These are phyloP conservation scores for Syzygium aqueum DNA, from an alignment of 345 rosid species.

Conservation along the genomic window DNA sequence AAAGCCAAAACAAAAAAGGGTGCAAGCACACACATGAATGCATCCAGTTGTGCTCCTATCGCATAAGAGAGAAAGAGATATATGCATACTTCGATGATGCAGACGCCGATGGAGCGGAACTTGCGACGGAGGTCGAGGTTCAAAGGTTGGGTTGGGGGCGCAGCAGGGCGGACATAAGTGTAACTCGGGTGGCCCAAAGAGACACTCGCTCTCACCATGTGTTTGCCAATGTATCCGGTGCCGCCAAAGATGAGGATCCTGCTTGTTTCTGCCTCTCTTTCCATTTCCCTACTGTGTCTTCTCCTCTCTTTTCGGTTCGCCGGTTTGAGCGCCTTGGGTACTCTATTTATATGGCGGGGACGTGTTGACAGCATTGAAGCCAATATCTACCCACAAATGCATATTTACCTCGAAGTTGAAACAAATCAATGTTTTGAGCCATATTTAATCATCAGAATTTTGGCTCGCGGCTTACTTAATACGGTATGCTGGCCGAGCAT, in stretches of 20 bases:
- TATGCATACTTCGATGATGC: not conserved
- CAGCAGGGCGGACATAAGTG: not conserved
- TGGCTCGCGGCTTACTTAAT: no score
- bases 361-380: no score
- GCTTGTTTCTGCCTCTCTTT: not conserved
- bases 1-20: not conserved
- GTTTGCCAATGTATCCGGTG: constrained; percentile 26
- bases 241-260: constrained; percentile 21
- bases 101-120: not conserved
- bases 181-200: constrained; percentile 7
- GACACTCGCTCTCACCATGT: constrained; percentile 22
- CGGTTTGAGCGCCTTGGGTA: not conserved
- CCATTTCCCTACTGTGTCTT: not conserved
- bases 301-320: not conserved
- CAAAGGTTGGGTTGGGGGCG: accelerated
- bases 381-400: no score
- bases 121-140: not conserved
- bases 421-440: no score
- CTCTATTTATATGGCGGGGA: not conserved
- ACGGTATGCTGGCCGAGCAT: no score
- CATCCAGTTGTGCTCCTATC: not conserved
- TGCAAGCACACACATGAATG: not conserved
- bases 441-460: no score
- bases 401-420: no score
- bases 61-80: not conserved